Evolutionary conservation across 2,329 filamentous ascomycete species (phyloP).

Genomic region (Pyrenochaeta sp.): DNA sequence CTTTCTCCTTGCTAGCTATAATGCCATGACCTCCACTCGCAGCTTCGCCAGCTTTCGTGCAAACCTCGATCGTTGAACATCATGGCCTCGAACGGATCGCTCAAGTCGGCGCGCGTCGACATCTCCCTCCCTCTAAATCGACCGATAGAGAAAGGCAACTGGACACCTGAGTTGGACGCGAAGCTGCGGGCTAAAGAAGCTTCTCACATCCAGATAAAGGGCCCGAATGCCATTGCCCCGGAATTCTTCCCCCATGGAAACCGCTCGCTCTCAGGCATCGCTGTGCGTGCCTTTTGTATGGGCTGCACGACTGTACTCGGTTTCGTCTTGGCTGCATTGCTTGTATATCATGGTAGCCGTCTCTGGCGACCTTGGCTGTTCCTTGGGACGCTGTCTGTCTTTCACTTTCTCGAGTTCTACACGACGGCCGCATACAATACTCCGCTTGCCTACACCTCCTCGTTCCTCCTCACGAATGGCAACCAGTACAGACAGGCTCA

Average conservation of each 20-base stretch:
- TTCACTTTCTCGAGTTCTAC: slow-evolving; percentile 98
- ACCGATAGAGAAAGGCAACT: slow-evolving; percentile 28
- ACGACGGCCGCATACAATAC: slow-evolving; percentile 88
- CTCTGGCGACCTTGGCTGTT: slow-evolving; percentile 72
- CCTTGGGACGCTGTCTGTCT: slow-evolving; percentile 72
- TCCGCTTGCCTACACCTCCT: slow-evolving; percentile 71
- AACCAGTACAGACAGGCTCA: slow-evolving; percentile 86
- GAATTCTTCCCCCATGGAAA: slow-evolving; percentile 53
- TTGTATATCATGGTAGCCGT: slow-evolving; percentile 45
- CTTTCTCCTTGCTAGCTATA: neutral
- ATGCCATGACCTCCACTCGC: slow-evolving; percentile 12
- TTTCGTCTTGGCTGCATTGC: slow-evolving; percentile 38
- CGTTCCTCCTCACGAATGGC: slow-evolving; percentile 89
- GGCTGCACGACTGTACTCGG: slow-evolving; percentile 50
- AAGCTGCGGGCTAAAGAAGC: slow-evolving; percentile 36
- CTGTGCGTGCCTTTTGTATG: slow-evolving; percentile 55
- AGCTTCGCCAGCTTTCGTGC: neutral
- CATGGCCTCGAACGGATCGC: slow-evolving; percentile 38
- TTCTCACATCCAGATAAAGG: slow-evolving; percentile 24
- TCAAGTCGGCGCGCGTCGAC: slow-evolving; percentile 31
- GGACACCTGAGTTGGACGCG: slow-evolving; percentile 39
- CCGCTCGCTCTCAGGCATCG: slow-evolving; percentile 58
- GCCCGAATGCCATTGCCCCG: slow-evolving; percentile 25
- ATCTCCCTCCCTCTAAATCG: slow-evolving; percentile 44
- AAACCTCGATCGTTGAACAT: neutral